Base-by-base conservation (phyloP, 352 stramenopile species). In the Globisporangium paroecandrum region DNA sequence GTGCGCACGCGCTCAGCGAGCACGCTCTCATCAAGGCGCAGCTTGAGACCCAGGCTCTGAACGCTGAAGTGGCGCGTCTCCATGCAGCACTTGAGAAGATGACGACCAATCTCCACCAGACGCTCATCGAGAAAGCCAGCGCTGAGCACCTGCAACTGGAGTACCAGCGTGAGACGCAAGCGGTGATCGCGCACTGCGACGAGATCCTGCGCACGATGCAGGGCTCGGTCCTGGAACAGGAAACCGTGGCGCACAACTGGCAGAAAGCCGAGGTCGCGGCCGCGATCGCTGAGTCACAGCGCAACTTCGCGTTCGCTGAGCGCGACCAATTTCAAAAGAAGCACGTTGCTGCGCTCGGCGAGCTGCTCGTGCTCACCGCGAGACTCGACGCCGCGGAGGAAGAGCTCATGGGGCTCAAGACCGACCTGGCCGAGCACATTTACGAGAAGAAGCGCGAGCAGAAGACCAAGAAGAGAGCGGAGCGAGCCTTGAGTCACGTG, bases 251-350 rank as follows among this genome's bases (percentile, higher is more conserved):
- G 0, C 60, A 78, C 58, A 75, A 77, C 34, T 93, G 85, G 85
- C 81, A 87, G 25, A 72, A 74, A 4, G 82, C 85, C 1, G 85
- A 93, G 61, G 63, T 75, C 0, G 81, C 85, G 0, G 82, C 82
- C 1, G 75, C 83, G 0, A 84, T 91, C 1, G 74, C 82, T 3
- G 84, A 93, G 29, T 89, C 82, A 9, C 81, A 90, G 62, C 81
- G 84, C 54, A 93, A 89, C 60, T 84, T 88, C 34, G 78, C 79
- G 29, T 80, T 90, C 7, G 75, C 62, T 4, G 81, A 91, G 56
- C 82, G 82, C 3, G 81, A 91, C 34, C 71, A 77, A 41, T 70
- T 79, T 7, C 78, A 87, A 24, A 78, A 77, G 12, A 74, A 77
- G 9, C 77, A 86, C 57, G 62, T 70, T 0, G 81, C 80, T 0